These are phyloP conservation scores for Blastocystis sp. DNA, from an alignment of 352 stramenopile species.

Conservation along the genomic window DNA sequence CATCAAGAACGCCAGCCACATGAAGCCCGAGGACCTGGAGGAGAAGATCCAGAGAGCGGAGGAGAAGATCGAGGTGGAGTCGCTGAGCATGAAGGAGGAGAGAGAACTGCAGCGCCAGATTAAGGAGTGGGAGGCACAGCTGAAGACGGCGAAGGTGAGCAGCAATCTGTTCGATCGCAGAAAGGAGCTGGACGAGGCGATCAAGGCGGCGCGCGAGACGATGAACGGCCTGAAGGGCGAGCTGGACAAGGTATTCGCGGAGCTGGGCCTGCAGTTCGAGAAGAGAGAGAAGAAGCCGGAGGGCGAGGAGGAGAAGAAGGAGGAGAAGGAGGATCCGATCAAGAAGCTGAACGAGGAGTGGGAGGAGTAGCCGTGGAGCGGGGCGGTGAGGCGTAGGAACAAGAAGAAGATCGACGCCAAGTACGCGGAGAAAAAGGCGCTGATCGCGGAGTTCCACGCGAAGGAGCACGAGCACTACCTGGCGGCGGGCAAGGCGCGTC, in stretches of 20 bases:
- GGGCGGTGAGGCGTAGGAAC: neutral
- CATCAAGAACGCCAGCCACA: neutral
- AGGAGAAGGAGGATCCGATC: constrained; percentile 31
- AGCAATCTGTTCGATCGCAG: neutral
- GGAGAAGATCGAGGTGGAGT: constrained; percentile 45
- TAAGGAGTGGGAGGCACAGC: constrained; percentile 14
- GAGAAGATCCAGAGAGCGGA: constrained; percentile 7
- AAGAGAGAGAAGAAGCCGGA: neutral
- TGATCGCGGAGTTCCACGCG: constrained; percentile 4
- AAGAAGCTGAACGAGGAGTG: constrained; percentile 66
- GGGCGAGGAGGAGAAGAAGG: constrained; percentile 19
- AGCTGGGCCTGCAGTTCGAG: constrained; percentile 11
- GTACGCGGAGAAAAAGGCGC: constrained; percentile 1
- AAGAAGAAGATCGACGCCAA: constrained; percentile 39
- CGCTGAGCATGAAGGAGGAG: constrained; percentile 49
- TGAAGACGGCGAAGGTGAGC: neutral
- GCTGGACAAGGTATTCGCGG: constrained; percentile 28
- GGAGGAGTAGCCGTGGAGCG: neutral
- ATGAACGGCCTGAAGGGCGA: constrained; percentile 18
- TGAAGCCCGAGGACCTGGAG: constrained; percentile 35
- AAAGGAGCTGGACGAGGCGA: constrained; percentile 22
- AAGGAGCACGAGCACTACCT: constrained; percentile 15
- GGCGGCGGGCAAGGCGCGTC: neutral
- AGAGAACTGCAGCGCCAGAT: constrained; percentile 23
- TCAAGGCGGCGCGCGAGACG: constrained; percentile 14